Base-by-base conservation (phyloP, 202 grass and related monocot genomes). In the Setaria italica region DNA sequence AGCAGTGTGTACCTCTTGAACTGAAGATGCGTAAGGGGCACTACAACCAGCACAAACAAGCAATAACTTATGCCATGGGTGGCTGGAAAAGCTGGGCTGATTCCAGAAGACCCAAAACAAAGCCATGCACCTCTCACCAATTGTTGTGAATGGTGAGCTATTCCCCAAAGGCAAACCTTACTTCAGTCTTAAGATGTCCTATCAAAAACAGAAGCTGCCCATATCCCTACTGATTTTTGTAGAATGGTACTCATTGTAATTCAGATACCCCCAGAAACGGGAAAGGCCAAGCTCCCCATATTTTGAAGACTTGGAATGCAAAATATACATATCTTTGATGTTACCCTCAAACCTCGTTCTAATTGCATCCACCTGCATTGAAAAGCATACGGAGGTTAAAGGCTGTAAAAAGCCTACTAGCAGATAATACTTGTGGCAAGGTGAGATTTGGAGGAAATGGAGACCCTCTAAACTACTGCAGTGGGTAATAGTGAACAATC, bases 171-270 rank as follows among this genome's bases (percentile, higher is more conserved):
- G 41, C 19, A 39, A 50, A 6, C 32, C 42, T 39, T 70, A 53
- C 13, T 59, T 75, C 30, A 21, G 43, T 79, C 14, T 29, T 30
- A 32, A 30, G 11, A 64, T 20, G 29, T 32, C 19, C 53, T 60
- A 68, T 81, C 33, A 92, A 78, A 85, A 86, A 73, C 58, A 92
- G 58, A 89, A 74, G 86, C 65, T 87, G 42, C 83, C 80, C 72
- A 87, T 78, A 33, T 85, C 80, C 82, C 59, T 87, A 70, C 43
- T 89, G 56, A 85, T 75, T 80, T 68, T 73, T 46, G n/a, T 80
- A 50, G 86, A 94, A 84, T 92, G 91, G 57, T 92, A 90, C 37
- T 94, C 91, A 55, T 99, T 99, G 88, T 95, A 99, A 88, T 99
- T 95, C 53, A 99, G 85, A 92, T 89, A 87, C 12, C 85, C 82